These are phyloP conservation scores for Hanseniaspora occidentalis DNA, from an alignment of 805 yeast species.

Conservation along the genomic window DNA sequence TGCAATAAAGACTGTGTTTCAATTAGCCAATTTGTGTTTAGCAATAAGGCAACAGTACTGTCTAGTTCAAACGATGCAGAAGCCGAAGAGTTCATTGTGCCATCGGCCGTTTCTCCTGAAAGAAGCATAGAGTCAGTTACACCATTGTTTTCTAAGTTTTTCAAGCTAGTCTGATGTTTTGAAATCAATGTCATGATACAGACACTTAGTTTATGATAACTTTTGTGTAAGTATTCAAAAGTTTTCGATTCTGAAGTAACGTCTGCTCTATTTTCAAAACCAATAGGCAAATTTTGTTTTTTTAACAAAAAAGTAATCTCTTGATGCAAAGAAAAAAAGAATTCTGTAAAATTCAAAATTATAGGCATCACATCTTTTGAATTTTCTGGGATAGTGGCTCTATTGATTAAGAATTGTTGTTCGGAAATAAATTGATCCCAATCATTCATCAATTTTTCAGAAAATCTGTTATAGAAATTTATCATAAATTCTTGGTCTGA, in stretches of 20 bases:
- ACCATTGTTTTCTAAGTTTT: too few species aligned
- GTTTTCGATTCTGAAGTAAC: slow-evolving; percentile 27
- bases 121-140: too few species aligned
- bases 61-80: too few species aligned
- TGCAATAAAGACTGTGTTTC: slow-evolving; percentile 26
- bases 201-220: slow-evolving; percentile 5
- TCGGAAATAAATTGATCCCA: slow-evolving; percentile 51
- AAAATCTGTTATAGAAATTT: slow-evolving; percentile 36
- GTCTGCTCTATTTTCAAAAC: slow-evolving; percentile 25
- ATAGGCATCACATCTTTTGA: slow-evolving; percentile 31
- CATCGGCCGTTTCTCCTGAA: too few species aligned
- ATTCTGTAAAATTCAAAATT: slow-evolving; percentile 35
- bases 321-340: slow-evolving; percentile 18
- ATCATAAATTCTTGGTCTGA: slow-evolving; percentile 55
- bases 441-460: slow-evolving; percentile 35
- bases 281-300: not conserved
- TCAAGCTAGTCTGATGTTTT: too few species aligned
- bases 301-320: slow-evolving; percentile 3
- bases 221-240: slow-evolving; percentile 6
- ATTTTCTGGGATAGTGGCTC: slow-evolving; percentile 20
- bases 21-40: slow-evolving; percentile 40
- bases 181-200: not conserved
- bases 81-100: too few species aligned
- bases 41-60: too few species aligned
- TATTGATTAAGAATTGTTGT: slow-evolving; percentile 37